Percentiles rank a stretch among this genome's conserved stretches.
phyloP scores from a whole-genome alignment of 306 rosid species.

The Mimosa pudica region DNA sequence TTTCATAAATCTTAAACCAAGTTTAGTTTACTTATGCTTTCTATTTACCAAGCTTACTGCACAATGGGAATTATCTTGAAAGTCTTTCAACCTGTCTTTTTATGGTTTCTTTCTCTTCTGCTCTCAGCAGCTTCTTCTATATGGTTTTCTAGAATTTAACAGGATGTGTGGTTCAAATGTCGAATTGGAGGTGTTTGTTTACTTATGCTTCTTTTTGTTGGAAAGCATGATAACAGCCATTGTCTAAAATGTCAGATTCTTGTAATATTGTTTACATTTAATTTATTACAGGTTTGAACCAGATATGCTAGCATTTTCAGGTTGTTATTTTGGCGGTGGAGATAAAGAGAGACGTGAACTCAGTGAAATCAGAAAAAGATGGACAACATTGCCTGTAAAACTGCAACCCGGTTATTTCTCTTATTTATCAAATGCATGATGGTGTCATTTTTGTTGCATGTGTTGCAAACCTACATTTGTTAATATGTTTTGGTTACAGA shows the following conservation, averaged over 20 bases:
- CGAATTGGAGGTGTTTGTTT: not conserved
- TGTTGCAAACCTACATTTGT: not conserved
- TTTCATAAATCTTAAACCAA: slow-evolving; percentile 14
- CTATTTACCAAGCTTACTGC: slow-evolving; percentile 8
- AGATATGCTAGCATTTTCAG: slow-evolving; percentile 99
- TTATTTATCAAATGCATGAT: slow-evolving; percentile 17
- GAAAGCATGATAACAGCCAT: not conserved
- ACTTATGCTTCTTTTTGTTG: not conserved
- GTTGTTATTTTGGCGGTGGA: slow-evolving; percentile 98
- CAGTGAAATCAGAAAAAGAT: slow-evolving; percentile 93
- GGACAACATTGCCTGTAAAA: slow-evolving; percentile 98
- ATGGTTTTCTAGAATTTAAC: slow-evolving; percentile 20
- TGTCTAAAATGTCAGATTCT: slow-evolving; percentile 30
- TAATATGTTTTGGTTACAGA: not conserved
- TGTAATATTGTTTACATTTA: slow-evolving; percentile 37
- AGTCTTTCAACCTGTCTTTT: slow-evolving; percentile 18
- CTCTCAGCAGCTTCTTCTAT: slow-evolving; percentile 6
- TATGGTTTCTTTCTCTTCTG: slow-evolving; percentile 35
- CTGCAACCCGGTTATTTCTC: slow-evolving; percentile 27
- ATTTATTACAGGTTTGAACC: slow-evolving; percentile 86
- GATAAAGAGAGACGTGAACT: slow-evolving; percentile 90
- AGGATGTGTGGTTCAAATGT: slow-evolving; percentile 21
- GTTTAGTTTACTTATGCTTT: slow-evolving; percentile 3
- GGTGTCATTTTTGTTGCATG: slow-evolving; percentile 24
- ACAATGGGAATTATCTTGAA: not conserved